Evolutionary conservation across 2,329 filamentous ascomycete genomes (phyloP).

Genomic region (Monosporascus sp.): DNA sequence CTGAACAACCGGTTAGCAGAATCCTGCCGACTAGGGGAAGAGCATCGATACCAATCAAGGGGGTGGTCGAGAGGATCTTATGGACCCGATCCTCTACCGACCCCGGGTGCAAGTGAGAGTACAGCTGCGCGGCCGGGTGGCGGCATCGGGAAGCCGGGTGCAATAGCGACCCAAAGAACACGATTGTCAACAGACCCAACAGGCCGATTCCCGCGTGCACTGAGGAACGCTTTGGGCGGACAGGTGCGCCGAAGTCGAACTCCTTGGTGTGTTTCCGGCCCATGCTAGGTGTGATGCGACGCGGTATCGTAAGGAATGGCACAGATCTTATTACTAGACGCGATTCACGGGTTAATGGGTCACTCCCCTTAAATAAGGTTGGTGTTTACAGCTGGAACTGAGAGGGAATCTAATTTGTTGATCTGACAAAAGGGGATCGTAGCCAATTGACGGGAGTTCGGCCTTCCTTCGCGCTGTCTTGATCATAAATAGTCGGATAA

Average conservation of each 20-base stretch:
- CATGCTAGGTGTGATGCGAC: neutral
- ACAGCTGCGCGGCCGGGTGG: slow-evolving; percentile 15
- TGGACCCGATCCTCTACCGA: slow-evolving; percentile 42
- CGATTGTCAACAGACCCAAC: slow-evolving; percentile 12
- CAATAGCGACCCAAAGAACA: slow-evolving; percentile 19
- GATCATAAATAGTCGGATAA: too few species aligned
- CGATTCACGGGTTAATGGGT: too few species aligned
- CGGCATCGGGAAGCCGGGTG: slow-evolving; percentile 18
- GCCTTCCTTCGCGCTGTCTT: too few species aligned
- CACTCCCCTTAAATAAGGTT: too few species aligned
- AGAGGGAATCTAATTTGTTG: too few species aligned
- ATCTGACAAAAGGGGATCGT: too few species aligned
- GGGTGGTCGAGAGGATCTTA: slow-evolving; percentile 39
- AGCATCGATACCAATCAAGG: slow-evolving; percentile 41
- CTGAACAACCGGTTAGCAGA: slow-evolving; percentile 38
- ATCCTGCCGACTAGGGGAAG: neutral
- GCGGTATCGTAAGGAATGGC: neutral
- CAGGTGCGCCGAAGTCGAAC: neutral
- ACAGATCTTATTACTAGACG: too few species aligned
- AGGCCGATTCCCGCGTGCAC: slow-evolving; percentile 10
- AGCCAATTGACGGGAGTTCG: too few species aligned
- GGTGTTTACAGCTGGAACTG: too few species aligned
- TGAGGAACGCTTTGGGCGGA: slow-evolving; percentile 10
- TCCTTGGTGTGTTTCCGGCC: neutral
- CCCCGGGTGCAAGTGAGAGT: slow-evolving; percentile 21